phyloP scores from a whole-genome alignment of 2,329 filamentous ascomycete genomes.

The Phialophora verrucosa region DNA sequence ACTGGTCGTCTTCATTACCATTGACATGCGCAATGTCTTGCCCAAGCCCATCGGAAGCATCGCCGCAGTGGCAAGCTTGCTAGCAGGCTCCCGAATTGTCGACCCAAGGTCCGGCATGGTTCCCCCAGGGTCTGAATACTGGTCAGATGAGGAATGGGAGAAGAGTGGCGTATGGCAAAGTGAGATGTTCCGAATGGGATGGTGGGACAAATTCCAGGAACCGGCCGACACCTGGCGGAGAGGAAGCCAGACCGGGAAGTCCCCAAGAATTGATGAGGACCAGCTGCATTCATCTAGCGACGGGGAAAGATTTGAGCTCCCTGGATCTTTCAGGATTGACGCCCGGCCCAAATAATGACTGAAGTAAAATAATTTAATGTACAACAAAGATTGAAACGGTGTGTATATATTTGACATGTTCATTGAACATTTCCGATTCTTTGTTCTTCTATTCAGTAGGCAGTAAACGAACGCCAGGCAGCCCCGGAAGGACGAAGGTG shows the following conservation, averaged over 20 bases:
- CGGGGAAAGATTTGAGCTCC: neutral
- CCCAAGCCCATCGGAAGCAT: slow-evolving; percentile 33
- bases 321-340: slow-evolving; percentile 6
- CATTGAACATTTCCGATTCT: neutral
- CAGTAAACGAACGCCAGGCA: too few species aligned
- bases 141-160: slow-evolving; percentile 33
- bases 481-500: too few species aligned
- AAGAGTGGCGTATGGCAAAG: slow-evolving; percentile 32
- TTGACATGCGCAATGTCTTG: slow-evolving; percentile 33
- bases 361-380: neutral
- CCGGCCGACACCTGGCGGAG: slow-evolving; percentile 21
- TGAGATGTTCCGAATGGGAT: slow-evolving; percentile 35
- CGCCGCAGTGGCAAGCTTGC: slow-evolving; percentile 32
- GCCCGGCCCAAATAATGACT: slow-evolving; percentile 4
- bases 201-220: slow-evolving; percentile 31
- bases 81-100: slow-evolving; percentile 32
- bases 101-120: slow-evolving; percentile 28
- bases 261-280: neutral
- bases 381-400: neutral
- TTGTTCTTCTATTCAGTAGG: neutral
- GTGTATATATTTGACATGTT: neutral
- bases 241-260: neutral
- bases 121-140: slow-evolving; percentile 32
- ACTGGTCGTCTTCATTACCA: slow-evolving; percentile 26
- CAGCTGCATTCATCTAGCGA: neutral